phyloP scores from a whole-genome alignment of 306 rosid genomes.

The Dalbergia cochinchinensis region DNA sequence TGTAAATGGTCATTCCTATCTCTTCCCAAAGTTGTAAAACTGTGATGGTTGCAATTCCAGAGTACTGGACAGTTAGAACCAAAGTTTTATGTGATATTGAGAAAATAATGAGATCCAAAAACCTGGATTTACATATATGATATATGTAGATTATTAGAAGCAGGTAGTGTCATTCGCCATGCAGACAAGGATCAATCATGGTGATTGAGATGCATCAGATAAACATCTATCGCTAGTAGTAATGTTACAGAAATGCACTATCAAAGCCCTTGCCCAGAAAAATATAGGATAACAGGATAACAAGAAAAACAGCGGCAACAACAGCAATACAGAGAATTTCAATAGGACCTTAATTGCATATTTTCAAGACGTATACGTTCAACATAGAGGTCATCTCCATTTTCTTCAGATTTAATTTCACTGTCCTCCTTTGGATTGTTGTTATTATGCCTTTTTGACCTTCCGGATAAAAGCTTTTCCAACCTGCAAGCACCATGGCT shows the following conservation, averaged over 20 bases:
- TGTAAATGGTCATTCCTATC: slow-evolving; percentile 15
- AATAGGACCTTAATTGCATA: slow-evolving; percentile 75
- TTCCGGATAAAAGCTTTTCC: slow-evolving; percentile 65
- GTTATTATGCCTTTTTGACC: slow-evolving; percentile 54
- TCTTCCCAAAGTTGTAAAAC: background rate
- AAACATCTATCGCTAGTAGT: slow-evolving; percentile 21
- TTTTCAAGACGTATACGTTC: slow-evolving; percentile 91
- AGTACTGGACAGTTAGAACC: background rate
- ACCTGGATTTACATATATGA: slow-evolving; percentile 30
- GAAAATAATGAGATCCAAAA: slow-evolving; percentile 23
- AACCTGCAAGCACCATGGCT: slow-evolving; percentile 63
- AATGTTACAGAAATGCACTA: slow-evolving; percentile 10
- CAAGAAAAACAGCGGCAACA: slow-evolving; percentile 25
- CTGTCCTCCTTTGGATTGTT: slow-evolving; percentile 62
- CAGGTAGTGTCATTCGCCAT: slow-evolving; percentile 32
- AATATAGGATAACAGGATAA: slow-evolving; percentile 11
- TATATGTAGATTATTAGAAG: slow-evolving; percentile 29
- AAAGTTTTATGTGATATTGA: slow-evolving; percentile 10
- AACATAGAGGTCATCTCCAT: slow-evolving; percentile 61
- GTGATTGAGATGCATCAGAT: background rate
- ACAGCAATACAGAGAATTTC: slow-evolving; percentile 9
- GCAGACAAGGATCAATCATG: slow-evolving; percentile 9
- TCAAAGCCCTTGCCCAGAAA: slow-evolving; percentile 6
- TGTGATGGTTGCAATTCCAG: slow-evolving; percentile 19
- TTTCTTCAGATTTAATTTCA: slow-evolving; percentile 55